Conservation (phyloP, 139 green algal genomes). For the Chlamydomonas incerta region DNA sequence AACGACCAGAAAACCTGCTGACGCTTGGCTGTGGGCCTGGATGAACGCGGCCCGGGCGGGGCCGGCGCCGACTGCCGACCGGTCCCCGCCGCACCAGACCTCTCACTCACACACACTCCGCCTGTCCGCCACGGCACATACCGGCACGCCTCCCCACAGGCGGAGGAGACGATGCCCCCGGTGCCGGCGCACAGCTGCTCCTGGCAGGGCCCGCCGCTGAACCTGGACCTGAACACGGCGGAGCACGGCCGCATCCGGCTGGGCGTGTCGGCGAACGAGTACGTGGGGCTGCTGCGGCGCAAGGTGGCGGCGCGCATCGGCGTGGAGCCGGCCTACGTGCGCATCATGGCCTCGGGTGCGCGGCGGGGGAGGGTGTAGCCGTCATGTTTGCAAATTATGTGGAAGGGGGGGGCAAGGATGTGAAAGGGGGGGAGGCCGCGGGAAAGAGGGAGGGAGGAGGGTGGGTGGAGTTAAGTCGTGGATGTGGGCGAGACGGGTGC, state of each 20-base stretch:
- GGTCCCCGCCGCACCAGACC: too few relatives aligned
- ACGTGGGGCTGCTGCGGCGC: constrained; percentile 69
- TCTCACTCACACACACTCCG: too few relatives aligned
- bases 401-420: neutral
- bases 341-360: constrained; percentile 52
- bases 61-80: too few relatives aligned
- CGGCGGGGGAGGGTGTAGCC: too few relatives aligned
- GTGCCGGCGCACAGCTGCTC: constrained; percentile 59
- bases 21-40: too few relatives aligned
- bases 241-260: constrained; percentile 36
- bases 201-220: constrained; percentile 51
- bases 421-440: neutral
- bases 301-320: constrained; percentile 46
- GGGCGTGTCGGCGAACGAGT: constrained; percentile 57
- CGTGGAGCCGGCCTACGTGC: constrained; percentile 28
- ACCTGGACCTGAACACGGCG: constrained; percentile 45
- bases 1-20: too few relatives aligned
- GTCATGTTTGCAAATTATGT: too few relatives aligned
- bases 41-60: too few relatives aligned
- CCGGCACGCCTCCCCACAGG: neutral
- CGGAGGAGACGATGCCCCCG: constrained; percentile 55
- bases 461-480: too few relatives aligned
- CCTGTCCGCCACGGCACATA: too few relatives aligned
- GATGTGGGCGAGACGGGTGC: too few relatives aligned
- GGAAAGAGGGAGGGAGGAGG: too few relatives aligned